Base-by-base conservation (phyloP, 2,329 filamentous ascomycete genomes). In the Cladosporium sp. region DNA sequence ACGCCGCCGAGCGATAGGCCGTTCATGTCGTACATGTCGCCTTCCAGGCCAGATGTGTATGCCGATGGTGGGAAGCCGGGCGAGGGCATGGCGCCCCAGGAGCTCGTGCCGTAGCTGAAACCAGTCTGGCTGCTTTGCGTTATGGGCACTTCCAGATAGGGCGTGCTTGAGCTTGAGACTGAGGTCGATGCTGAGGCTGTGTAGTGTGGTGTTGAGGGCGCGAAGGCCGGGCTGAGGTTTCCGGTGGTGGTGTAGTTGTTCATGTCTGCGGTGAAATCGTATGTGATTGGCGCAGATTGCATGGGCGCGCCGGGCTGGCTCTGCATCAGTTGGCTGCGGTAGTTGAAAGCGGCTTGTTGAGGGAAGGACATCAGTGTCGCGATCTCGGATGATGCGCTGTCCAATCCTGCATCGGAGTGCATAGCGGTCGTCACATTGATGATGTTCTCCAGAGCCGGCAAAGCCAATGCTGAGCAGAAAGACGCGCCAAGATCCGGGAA, bases 401-500 rank as follows among this genome's bases (percentile, higher is more conserved):
- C 78, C 70, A 81, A 80, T 32, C 76, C 74, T 44, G 77, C 77
- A 51, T 74, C 78, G 69, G 68, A 75, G 72, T 76, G 92, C 80
- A 92, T 86, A 26, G 88, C 86, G 70, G 89, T 84, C 32, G 96
- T 86, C 41, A 91, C 87, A 58, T 87, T 86, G 55, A 92, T 88
- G 73, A 97, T 97, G 75, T 95, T 90, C 77, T 97, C 92, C 36
- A 98, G 88, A 0, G 93, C 92, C 1, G 85, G 84, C 55, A 96
- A 86, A 18, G 92, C 90, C 71, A 97, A 84, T 66, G 79, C 77
- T 4, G 80, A 78, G 64, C 80, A 93, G 78, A 97, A 97, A 59
- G 92, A 90, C 24, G 92, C 90, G 57, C 93, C 93, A 71, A 97
- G 90, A 76, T 96, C 92, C 2, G 93, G 93, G 77, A 96, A 97